These are phyloP conservation scores for Diaporthe velutina DNA, from an alignment of 2,329 filamentous ascomycete genomes.

Conservation along the genomic window DNA sequence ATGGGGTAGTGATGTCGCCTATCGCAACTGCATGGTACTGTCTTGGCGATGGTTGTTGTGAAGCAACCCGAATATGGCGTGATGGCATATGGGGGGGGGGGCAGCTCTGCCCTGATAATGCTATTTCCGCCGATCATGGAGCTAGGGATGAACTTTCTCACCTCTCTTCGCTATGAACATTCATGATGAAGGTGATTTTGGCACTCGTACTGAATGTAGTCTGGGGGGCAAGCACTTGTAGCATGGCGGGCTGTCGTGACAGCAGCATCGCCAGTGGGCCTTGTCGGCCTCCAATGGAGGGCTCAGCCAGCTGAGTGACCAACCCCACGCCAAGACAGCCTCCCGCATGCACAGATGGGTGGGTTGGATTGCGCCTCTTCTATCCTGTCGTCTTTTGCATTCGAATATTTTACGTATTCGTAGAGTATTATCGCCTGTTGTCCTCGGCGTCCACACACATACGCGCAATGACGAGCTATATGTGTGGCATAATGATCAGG, in stretches of 20 bases:
- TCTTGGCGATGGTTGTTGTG: constrained; percentile 5
- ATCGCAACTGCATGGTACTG: constrained; percentile 4
- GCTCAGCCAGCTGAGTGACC: background rate
- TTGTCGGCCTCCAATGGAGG: no score
- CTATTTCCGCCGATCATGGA: background rate
- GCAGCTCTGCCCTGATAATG: background rate
- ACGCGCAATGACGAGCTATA: background rate
- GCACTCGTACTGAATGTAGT: background rate
- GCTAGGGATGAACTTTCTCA: background rate
- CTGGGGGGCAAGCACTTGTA: background rate
- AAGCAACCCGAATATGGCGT: constrained; percentile 11
- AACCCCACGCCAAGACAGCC: background rate
- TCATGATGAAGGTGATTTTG: background rate
- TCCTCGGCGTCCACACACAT: background rate
- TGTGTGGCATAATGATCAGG: background rate
- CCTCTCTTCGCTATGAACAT: background rate
- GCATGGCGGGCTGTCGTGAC: background rate
- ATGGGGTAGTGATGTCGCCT: background rate
- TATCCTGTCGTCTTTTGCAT: background rate
- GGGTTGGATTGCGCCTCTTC: no score
- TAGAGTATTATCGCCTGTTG: background rate
- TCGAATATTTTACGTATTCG: background rate
- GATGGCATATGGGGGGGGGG: background rate
- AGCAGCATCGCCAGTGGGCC: background rate
- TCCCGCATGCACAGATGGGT: background rate